Percentiles rank a stretch among this genome's conserved stretches.
phyloP scores from a whole-genome alignment of 23 red algal species.

The Gracilaria gracilis region DNA sequence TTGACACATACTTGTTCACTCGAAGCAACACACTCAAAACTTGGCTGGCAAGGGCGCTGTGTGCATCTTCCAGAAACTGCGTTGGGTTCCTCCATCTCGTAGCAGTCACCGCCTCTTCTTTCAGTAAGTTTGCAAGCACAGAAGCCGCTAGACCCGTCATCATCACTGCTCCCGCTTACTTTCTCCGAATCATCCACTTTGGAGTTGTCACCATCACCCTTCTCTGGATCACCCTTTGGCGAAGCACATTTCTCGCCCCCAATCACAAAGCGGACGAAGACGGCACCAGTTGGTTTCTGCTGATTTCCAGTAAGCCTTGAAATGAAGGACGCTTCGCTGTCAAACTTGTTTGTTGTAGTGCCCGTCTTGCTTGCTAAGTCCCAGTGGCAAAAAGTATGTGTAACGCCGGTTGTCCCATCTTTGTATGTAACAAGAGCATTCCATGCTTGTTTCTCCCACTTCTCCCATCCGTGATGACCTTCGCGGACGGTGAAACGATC shows the following conservation, averaged over 20 bases:
- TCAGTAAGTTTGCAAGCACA: conserved; percentile 36
- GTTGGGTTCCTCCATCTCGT: background rate
- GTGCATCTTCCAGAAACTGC: conserved; percentile 7
- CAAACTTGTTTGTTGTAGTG: conserved; percentile 23
- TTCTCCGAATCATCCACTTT: conserved; percentile 1
- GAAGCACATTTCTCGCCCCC: conserved; percentile 2
- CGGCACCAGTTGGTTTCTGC: conserved; percentile 28
- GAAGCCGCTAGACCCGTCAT: background rate
- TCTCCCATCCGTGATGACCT: background rate
- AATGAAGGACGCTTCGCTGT: background rate
- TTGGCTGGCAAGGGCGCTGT: conserved; percentile 7
- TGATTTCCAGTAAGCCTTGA: conserved; percentile 3
- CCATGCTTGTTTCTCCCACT: conserved; percentile 12
- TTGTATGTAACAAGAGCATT: conserved; percentile 4
- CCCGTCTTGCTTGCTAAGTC: background rate
- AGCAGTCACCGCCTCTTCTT: conserved; percentile 14
- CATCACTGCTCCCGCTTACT: background rate
- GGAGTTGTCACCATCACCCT: background rate
- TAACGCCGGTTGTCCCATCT: background rate
- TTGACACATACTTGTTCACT: conserved; percentile 10
- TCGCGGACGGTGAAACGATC: conserved; percentile 17
- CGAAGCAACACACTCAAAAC: conserved; percentile 16
- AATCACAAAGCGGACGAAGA: conserved; percentile 22
- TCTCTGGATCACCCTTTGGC: background rate
- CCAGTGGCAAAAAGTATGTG: conserved; percentile 34